Conservation (phyloP, 1,139 yeast genomes). For the Blastobotrys illinoisensis region DNA sequence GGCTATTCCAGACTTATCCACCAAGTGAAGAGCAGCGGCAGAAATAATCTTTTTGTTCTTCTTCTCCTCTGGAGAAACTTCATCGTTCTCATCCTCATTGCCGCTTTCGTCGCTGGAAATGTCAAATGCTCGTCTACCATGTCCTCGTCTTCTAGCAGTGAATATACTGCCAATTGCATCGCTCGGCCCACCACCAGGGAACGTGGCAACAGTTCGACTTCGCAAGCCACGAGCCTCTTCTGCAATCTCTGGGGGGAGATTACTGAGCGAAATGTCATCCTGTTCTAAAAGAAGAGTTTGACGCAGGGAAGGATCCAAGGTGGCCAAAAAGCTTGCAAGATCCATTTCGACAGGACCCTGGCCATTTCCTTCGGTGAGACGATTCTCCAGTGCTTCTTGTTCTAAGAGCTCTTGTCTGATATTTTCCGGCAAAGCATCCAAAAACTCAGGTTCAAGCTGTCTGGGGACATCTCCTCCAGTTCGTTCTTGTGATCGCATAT, state of each 20-base stretch:
- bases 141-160: not conserved
- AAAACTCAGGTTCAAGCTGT: constrained; percentile 76
- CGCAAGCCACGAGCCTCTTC: constrained; percentile 32
- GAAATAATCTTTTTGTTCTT: constrained; percentile 19
- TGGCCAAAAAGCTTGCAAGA: constrained; percentile 30
- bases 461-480: constrained; percentile 31
- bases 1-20: constrained; percentile 74
- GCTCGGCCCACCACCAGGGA: constrained; percentile 9
- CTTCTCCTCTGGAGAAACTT: constrained; percentile 12
- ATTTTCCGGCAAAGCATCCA: constrained; percentile 73
- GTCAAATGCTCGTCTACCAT: not conserved
- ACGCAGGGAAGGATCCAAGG: constrained; percentile 34
- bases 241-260: constrained; percentile 30
- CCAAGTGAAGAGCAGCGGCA: constrained; percentile 44
- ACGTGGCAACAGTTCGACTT: constrained; percentile 21
- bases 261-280: constrained; percentile 30
- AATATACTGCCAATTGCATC: constrained; percentile 1
- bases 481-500: constrained; percentile 37
- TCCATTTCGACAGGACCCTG: constrained; percentile 26
- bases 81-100: constrained; percentile 13
- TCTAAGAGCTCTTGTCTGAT: constrained; percentile 68
- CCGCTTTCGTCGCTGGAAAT: not conserved
- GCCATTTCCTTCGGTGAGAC: constrained; percentile 3
- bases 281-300: constrained; percentile 33
- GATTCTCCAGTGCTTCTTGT: constrained; percentile 42